Evolutionary conservation across 371 early-diverging fungal species (phyloP).

Genomic region (Batrachochytrium dendrobatidis): DNA sequence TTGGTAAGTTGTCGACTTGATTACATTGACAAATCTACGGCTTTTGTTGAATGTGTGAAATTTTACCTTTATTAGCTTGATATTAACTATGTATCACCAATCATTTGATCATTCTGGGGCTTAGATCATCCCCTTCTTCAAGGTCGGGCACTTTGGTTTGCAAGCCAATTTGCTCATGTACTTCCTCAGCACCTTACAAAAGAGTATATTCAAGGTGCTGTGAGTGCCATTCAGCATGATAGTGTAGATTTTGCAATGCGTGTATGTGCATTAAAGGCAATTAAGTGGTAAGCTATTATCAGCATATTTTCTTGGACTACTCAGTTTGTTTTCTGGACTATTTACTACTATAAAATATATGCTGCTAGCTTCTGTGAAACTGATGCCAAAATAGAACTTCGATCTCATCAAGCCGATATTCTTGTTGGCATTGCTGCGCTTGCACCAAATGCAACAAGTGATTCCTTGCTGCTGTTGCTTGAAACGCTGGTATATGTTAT

Average conservation of each 20-base stretch:
- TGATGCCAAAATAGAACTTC: conserved; percentile 44
- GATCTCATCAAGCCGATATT: conserved; percentile 58
- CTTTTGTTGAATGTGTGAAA: conserved; percentile 12
- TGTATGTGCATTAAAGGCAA: conserved; percentile 73
- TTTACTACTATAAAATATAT: neutral
- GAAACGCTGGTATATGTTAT: conserved; percentile 67
- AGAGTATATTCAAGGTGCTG: conserved; percentile 66
- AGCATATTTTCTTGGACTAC: neutral
- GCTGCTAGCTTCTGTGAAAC: conserved; percentile 3
- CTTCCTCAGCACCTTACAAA: conserved; percentile 58
- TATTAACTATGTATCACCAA: too few relatives aligned
- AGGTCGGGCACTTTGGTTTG: conserved; percentile 82
- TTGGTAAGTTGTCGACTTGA: conserved; percentile 33
- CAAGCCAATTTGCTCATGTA: conserved; percentile 68
- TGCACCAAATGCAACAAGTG: conserved; percentile 61
- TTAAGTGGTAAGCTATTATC: conserved; percentile 45
- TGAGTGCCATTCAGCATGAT: conserved; percentile 55
- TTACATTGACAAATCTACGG: neutral
- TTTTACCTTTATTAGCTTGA: too few relatives aligned
- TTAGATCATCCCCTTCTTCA: conserved; percentile 74
- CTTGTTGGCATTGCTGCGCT: conserved; percentile 62
- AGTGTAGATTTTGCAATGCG: conserved; percentile 57
- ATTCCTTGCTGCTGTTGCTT: conserved; percentile 68
- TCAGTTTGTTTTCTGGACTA: neutral
- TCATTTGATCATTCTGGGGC: too few relatives aligned